A percentile compares a stretch with the other conserved stretches of the same genome.
phyloP scores from a whole-genome alignment of 352 stramenopile species.

The Phytopythium mirpurense region DNA sequence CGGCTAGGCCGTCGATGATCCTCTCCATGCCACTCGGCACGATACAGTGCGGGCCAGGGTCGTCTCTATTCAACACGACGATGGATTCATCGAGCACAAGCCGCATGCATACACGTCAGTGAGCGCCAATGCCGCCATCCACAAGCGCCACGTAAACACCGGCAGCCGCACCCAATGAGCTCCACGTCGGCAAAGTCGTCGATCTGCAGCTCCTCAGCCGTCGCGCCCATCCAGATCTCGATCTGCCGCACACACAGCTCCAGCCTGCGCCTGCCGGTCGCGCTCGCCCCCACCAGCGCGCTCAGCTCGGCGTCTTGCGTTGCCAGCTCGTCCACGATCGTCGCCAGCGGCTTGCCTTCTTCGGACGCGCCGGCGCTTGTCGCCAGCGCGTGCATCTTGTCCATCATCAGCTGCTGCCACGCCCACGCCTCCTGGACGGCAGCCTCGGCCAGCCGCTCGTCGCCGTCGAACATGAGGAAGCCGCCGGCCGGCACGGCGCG shows the following conservation, averaged over 20 bases:
- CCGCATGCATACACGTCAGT: too few species aligned
- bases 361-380: conserved; percentile 10
- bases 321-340: conserved; percentile 32
- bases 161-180: conserved; percentile 29
- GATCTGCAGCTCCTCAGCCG: conserved; percentile 41
- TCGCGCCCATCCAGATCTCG: conserved; percentile 54
- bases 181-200: conserved; percentile 52
- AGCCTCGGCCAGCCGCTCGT: conserved; percentile 17
- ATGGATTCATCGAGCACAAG: too few species aligned
- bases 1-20: conserved; percentile 30
- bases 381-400: conserved; percentile 31
- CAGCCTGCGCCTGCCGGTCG: conserved; percentile 23
- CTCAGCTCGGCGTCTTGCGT: conserved; percentile 15
- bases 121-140: too few species aligned
- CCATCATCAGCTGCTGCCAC: conserved; percentile 39
- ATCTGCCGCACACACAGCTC: conserved; percentile 41
- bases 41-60: conserved; percentile 45
- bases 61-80: conserved; percentile 23
- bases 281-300: conserved; percentile 6
- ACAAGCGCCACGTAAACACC: too few species aligned
- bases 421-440: conserved; percentile 34
- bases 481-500: conserved; percentile 31
- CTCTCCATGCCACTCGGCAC: conserved; percentile 46
- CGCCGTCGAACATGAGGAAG: conserved; percentile 39
- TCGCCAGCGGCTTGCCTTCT: conserved; percentile 20